phyloP scores from a whole-genome alignment of 140 eudicot genomes.

The Anethum foeniculum region DNA sequence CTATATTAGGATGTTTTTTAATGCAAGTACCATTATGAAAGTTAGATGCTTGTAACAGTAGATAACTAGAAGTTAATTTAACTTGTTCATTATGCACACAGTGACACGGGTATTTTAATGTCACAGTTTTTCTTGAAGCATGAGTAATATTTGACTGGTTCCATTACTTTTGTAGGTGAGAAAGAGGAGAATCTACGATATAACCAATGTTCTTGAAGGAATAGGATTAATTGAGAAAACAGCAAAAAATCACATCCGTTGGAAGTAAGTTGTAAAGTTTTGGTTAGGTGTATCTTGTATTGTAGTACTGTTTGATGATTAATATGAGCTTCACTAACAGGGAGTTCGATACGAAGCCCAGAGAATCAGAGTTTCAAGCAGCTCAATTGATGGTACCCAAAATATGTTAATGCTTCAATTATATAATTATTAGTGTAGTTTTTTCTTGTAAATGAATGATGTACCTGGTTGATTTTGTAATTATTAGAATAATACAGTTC shows the following conservation, averaged over 20 bases:
- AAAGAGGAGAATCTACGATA: slow-evolving; percentile 82
- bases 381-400: slow-evolving; percentile 42
- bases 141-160: not conserved
- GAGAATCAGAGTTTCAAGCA: slow-evolving; percentile 24
- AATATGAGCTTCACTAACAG: slow-evolving; percentile 29
- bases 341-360: slow-evolving; percentile 34
- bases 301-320: slow-evolving; percentile 2
- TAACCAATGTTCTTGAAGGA: slow-evolving; percentile 85
- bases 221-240: slow-evolving; percentile 72
- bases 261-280: slow-evolving; percentile 36
- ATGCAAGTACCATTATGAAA: not conserved
- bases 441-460: not conserved
- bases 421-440: not conserved
- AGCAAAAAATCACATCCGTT: slow-evolving; percentile 55
- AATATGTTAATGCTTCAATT: not conserved
- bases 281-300: slow-evolving; percentile 8
- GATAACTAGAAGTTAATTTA: not conserved
- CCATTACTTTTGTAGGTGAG: slow-evolving; percentile 41
- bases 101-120: not conserved
- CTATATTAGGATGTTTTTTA: not conserved
- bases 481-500: not conserved
- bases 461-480: not conserved
- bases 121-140: not conserved
- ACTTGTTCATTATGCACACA: not conserved
- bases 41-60: not conserved